Base-by-base conservation (phyloP, 495 filamentous ascomycete species). In the Penicillium flavigenum region DNA sequence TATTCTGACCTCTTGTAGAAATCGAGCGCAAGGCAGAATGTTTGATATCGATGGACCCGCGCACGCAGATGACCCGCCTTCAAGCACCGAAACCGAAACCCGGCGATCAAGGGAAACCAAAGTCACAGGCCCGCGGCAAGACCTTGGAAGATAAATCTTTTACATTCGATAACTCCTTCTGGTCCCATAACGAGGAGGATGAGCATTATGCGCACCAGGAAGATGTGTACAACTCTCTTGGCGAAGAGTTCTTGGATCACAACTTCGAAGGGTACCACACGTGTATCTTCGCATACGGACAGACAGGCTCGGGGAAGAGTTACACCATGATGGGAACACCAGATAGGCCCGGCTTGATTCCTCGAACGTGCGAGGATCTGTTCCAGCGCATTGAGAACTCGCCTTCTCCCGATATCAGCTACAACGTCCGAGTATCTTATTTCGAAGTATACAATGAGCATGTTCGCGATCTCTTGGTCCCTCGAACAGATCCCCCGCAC, bases 401-500 rank as follows among this genome's bases (percentile, higher is more conserved):
- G 39, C 81, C 88, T 38, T 86, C 86, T 7, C 88, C 91, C 16
- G 92, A 92, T 67, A 90, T 96, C 70, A 94, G 87, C 57, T 99
- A 96, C 79, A 91, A 90, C 62, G 94, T 99, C 49, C 90, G 92
- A 56, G 94, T 97, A 32, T 96, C 91, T 4, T 99, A 99, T 75
- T 98, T 98, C 61, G 94, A 99, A 72, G 92, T 99, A 60, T 98
- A 99, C 80, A 99, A 99, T 72, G 94, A 99, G 73, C 94, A 99
- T 74, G 95, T 98, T 32, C 88, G 94, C 51, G 94, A 99, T 70
- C 81, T 99, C 2, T 82, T 99, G 44, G 89, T 91, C 2, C 89
- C 92, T 41, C 72, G 77, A 22, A 86, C 81, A 52, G 86, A 88
- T 58, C 80, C 88, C 3, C 89, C 93, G 2, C 86, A 95, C 68